Evolutionary conservation across 176 grass and related monocot species (phyloP), one percentile per base, ranked within the genome.

Genomic region (Saccharum spontaneum): DNA sequence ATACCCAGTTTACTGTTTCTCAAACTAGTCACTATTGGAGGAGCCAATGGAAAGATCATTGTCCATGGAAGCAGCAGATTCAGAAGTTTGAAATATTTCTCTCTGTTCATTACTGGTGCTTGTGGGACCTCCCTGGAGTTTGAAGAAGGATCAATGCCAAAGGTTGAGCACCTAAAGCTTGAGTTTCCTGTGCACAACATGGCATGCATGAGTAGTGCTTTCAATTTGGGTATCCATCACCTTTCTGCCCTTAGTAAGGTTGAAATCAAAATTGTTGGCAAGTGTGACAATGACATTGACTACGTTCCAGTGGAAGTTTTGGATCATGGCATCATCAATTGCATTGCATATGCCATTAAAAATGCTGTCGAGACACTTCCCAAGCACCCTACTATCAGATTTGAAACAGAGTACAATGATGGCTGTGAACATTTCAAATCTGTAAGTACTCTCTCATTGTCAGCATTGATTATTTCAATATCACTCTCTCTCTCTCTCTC

Each of bases 1-100:
- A 46, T 86, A 63, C 76, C 84, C 22, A 13, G 50, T 63, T 72
- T 86, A 33, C 0, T 37, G 62, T 48, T 86, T 3, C 75, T 86
- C 7, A 23, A 52, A 12, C 75, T 86, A 8, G 7, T 1, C 1
- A 63, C 66, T 13, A 1, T 3, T 0, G 59, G 57, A 4, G 71
- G 75, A 37, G 17, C 22, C 28, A 70, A 71, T 18, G 84, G 84
- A 5, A 86, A 39, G 39, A 71, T 86, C 39, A 0, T 38, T 6
- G 3, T 86, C 41, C 66, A 6, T 4, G 70, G 74, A 0, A n/a
- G 5, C 10, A 60, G n/a, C 2, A 22, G 43, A n/a, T 86, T 86
- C 66, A 86, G 67, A 48, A 62, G 4, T 36, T 11, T 86, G 26
- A 62, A 71, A 63, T 71, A 71, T 79, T 86, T 85, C 33, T 36